Base-by-base conservation (phyloP, 2,329 filamentous ascomycete species). In the Trichoderma arundinaceum region DNA sequence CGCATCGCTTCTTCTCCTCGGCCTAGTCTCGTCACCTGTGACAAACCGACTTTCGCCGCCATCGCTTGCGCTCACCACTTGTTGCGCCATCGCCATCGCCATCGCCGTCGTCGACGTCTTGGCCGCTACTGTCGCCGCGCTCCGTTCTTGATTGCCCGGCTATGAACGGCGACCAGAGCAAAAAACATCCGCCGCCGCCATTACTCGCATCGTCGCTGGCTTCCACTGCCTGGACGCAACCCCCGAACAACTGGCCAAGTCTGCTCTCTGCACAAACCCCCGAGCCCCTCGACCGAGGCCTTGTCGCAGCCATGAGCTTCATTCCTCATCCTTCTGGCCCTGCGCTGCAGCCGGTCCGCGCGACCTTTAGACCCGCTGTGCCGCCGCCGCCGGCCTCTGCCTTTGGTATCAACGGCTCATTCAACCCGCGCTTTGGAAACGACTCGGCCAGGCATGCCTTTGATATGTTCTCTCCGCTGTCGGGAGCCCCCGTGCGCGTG, bases 401-500 rank as follows among this genome's bases (percentile, higher is more conserved):
- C 74, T 62, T 67, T 71, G 33, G 28, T 32, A 38, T 17, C 22
- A 44, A 35, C 28, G 59, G 28, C 49, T n/a, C 13, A 5, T 69
- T 67, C 74, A 48, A 52, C 74, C 35, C 68, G 74, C 38, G 68
- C 33, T 70, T 70, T 60, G 82, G 83, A 39, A 77, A 77, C 74
- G 81, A 83, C 69, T 72, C 76, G 63, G 72, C 74, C 61, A 79
- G 77, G 66, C 76, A 81, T 35, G 33, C n/a, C n/a, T 35, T 35
- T 9, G 33, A 35, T 9, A 5, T 35, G 3, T 80, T 78, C 68
- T 73, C 77, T 66, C 72, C 77, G 15, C n/a, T n/a, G n/a, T n/a
- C n/a, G n/a, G n/a, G n/a, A n/a, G 66, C 74, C 53, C 46, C 58
- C 74, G 78, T 70, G 72, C 80, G 69, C 22, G 78, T 87, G 41